Base-by-base conservation (phyloP, 169 alveolate genomes). In the Plasmodium vinckei region DNA sequence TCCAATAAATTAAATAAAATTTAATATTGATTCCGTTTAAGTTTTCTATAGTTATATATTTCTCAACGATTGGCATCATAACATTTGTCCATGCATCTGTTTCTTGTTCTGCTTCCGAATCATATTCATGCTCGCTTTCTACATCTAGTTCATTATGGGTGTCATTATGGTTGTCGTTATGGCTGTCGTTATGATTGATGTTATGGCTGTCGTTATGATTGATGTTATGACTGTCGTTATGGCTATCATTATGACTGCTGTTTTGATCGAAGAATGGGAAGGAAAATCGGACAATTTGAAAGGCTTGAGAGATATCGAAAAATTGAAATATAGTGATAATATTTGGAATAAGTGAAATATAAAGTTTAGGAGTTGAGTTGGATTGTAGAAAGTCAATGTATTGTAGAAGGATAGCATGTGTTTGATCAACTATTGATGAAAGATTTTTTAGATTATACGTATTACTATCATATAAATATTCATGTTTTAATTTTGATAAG, bases 381-480 rank as follows among this genome's bases (percentile, higher is more conserved):
- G 27, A 49, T 21, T 77, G 88, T 3, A 77, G 23, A 33, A 77
- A 77, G 2, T 77, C 73, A 51, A 77, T 53, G 33, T 63, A 77
- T 9, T 77, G 88, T 15, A 77, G 42, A n/a, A 77, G 68, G 5
- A 77, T 75, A 2, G 59, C 57, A 77, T 77, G 69, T 23, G 63
- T 68, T 51, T 77, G 63, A 19, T 77, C 88, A 0, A 77, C 51
- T 9, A 77, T 15, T 6, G 69, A 63, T 4, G 88, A 77, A 10
- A 77, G 5, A 23, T 77, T 77, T 64, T 75, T 77, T 63, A 77
- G 54, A 57, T 77, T 77, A 51, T 23, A 63, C 0, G 88, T 77
- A 42, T 77, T 77, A 64, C 88, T 77, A 51, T 77, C 88, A 68
- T 51, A 77, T 51, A 77, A 57, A 68, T 77, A 77, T 61, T 77